Conservation (phyloP, 2,329 filamentous ascomycete species). For the Madurella mycetomatis region DNA sequence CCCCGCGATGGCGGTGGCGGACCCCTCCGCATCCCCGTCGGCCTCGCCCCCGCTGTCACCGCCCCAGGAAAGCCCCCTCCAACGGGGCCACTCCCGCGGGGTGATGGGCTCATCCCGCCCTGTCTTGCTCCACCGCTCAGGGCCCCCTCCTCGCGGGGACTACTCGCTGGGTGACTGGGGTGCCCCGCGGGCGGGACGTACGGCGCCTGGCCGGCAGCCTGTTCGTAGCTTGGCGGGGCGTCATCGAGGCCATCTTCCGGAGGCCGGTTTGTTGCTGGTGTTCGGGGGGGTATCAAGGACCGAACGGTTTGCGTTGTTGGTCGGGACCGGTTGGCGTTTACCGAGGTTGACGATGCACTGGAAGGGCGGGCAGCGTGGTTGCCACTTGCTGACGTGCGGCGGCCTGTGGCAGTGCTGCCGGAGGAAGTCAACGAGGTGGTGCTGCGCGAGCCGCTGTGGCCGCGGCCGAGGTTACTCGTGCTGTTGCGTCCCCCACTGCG, state of each 20-base stretch:
- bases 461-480: constrained; percentile 6
- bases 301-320: constrained; percentile 37
- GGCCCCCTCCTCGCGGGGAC: constrained; percentile 22
- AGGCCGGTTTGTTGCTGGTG: constrained; percentile 32
- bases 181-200: constrained; percentile 51
- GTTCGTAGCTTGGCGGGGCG: constrained; percentile 55
- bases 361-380: not conserved
- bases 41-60: constrained; percentile 8
- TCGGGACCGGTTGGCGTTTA: constrained; percentile 9
- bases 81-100: not conserved
- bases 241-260: constrained; percentile 43
- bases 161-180: constrained; percentile 44
- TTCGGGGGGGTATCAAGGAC: constrained; percentile 42
- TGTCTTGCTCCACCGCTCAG: constrained; percentile 21
- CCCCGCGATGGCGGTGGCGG: constrained; percentile 21
- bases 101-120: constrained; percentile 23
- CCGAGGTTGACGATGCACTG: not conserved
- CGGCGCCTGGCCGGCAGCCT: constrained; percentile 47
- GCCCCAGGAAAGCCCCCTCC: constrained; percentile 13
- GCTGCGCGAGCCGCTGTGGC: constrained; percentile 1
- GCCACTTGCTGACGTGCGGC: not conserved
- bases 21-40: constrained; percentile 22
- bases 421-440: constrained; percentile 8
- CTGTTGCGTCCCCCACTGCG: not conserved
- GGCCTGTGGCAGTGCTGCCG: not conserved